A percentile compares a stretch with the other conserved stretches of the same genome.
These are phyloP conservation scores for Leptodermis oblonga DNA, from an alignment of 257 asterid genomes.

Conservation along the genomic window DNA sequence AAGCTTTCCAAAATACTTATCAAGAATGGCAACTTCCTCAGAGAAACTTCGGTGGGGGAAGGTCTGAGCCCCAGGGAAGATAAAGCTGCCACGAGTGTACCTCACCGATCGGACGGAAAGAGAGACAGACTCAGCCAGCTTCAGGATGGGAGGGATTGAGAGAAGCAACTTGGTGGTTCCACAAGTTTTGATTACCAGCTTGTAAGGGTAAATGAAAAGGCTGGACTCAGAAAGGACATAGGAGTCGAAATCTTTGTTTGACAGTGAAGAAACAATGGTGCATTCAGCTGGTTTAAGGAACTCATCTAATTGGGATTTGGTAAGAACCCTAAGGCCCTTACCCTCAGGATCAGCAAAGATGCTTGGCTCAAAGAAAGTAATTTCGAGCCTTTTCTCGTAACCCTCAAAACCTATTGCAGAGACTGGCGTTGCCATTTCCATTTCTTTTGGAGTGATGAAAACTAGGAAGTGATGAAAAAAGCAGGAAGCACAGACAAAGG, in stretches of 20 bases:
- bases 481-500: slow-evolving; percentile 20
- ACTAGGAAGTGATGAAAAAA: slow-evolving; percentile 13
- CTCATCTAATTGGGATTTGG: slow-evolving; percentile 66
- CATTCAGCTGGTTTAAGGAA: slow-evolving; percentile 75
- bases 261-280: slow-evolving; percentile 71
- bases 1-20: slow-evolving; percentile 60
- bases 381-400: slow-evolving; percentile 81
- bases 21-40: slow-evolving; percentile 71
- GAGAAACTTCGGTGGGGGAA: slow-evolving; percentile 73
- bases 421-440: slow-evolving; percentile 51
- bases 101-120: slow-evolving; percentile 53
- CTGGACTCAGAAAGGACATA: slow-evolving; percentile 88
- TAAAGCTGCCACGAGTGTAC: slow-evolving; percentile 77
- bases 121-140: slow-evolving; percentile 43
- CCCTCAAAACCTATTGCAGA: slow-evolving; percentile 90
- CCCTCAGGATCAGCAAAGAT: slow-evolving; percentile 77
- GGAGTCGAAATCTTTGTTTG: slow-evolving; percentile 59
- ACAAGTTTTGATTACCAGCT: slow-evolving; percentile 76
- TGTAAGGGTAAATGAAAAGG: slow-evolving; percentile 67
- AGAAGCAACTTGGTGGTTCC: slow-evolving; percentile 73
- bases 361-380: slow-evolving; percentile 61
- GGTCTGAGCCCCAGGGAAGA: slow-evolving; percentile 78
- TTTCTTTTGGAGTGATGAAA: slow-evolving; percentile 6
- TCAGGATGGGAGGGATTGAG: slow-evolving; percentile 71
- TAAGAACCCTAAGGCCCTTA: slow-evolving; percentile 59